Base-by-base conservation (phyloP, 2,329 filamentous ascomycete species). In the Thelonectria olida region DNA sequence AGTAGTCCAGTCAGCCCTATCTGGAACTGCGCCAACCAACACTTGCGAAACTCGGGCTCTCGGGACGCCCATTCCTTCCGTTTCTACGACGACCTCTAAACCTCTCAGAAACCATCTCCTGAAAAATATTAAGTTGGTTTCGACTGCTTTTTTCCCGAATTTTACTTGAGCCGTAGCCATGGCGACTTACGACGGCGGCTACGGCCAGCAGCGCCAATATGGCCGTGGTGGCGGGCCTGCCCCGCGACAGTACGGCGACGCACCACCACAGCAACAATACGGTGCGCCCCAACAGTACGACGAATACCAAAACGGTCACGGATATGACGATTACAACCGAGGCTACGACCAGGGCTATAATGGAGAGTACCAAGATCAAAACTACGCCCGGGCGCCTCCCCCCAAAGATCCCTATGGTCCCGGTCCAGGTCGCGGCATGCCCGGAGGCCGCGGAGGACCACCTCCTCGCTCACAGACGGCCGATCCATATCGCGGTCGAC, bases 171-270 rank as follows among this genome's bases (percentile, higher is more conserved):
- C 48, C 52, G 42, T 36, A 52, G 39, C 28, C 15, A 87, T 87
- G 84, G 81, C 84, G 39, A 47, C 58, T 45, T 85, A 85, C 70
- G 80, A 84, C 63, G 79, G 77, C 62, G 80, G 67, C n/a, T 73
- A 73, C 61, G 77, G 77, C 58, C 79, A 82, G 53, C 80, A 83
- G 68, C 80, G 81, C 58, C 79, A 80, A n/a, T 84, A 85, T 68
- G 79, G 76, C n/a, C n/a, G n/a, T 62, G 82, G 81, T 68, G 79
- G 77, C 62, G 82, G 81, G 36, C 79, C 77, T 48, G 72, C 68
- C 47, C 77, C 78, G 38, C 78, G 79, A 78, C 70, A 75, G 67
- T 71, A 71, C 47, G 70, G 67, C 59, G 68, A 69, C 22, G 69
- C 63, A 39, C 71, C 64, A 17, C 71, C 70, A n/a, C 68, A 68